These are phyloP conservation scores for Rhodotorula mucilaginosa DNA, from an alignment of 1,284 basidiomycete species.

Conservation along the genomic window DNA sequence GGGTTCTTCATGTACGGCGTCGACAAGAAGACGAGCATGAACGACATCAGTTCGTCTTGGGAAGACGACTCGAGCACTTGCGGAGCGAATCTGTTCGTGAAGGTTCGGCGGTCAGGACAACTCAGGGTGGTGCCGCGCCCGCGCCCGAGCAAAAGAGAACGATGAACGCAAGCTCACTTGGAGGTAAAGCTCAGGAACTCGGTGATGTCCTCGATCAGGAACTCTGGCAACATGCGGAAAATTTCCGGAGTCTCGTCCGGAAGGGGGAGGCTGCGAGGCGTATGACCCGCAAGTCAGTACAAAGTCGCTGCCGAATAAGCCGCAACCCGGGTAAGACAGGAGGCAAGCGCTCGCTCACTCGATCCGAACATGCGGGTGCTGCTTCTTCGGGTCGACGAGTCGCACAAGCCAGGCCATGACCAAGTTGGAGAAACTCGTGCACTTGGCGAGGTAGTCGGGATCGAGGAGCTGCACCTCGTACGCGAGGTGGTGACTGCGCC, in stretches of 20 bases:
- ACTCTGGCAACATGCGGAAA: conserved; percentile 90
- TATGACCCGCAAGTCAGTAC: background rate
- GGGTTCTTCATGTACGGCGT: conserved; percentile 98
- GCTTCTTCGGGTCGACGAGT: conserved; percentile 77
- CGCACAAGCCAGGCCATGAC: conserved; percentile 93
- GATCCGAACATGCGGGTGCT: conserved; percentile 68
- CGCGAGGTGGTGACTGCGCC: conserved; percentile 69
- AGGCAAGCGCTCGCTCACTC: conserved; percentile 56
- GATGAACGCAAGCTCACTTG: conserved; percentile 57
- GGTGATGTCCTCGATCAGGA: conserved; percentile 88
- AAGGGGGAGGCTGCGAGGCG: conserved; percentile 66
- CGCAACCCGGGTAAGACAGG: background rate
- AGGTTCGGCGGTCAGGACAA: background rate
- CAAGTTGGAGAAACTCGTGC: conserved; percentile 81
- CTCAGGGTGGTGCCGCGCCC: too few species aligned
- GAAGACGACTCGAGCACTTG: conserved; percentile 72
- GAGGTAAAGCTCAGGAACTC: conserved; percentile 83
- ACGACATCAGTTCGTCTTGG: conserved; percentile 80
- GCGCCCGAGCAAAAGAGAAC: background rate
- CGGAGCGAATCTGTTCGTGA: conserved; percentile 62
- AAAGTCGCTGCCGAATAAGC: background rate
- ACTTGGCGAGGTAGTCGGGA: conserved; percentile 75
- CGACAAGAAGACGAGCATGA: conserved; percentile 85
- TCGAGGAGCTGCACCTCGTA: conserved; percentile 84
- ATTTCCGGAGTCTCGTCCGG: conserved; percentile 76